Conservation (phyloP, 2,329 filamentous ascomycete genomes). For the Ceratocystis diversiconidia region DNA sequence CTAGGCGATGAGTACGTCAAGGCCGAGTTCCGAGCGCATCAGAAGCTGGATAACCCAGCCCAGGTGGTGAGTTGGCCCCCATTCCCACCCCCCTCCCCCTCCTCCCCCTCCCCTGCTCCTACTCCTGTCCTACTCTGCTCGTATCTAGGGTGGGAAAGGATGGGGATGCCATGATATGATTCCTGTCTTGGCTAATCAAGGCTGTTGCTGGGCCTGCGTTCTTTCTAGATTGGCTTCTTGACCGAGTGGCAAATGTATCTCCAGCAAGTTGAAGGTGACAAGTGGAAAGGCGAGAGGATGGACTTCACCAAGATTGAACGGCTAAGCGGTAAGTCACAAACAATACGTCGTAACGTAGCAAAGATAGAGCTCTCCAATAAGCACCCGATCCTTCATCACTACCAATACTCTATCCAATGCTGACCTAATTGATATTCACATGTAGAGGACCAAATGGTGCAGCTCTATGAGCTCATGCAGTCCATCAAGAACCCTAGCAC, state of each 20-base stretch:
- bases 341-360: too few relatives aligned
- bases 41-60: slow-evolving; percentile 71
- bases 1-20: slow-evolving; percentile 90
- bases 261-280: slow-evolving; percentile 76
- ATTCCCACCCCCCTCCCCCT: background rate
- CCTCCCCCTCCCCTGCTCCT: too few relatives aligned
- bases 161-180: too few relatives aligned
- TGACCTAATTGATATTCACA: background rate
- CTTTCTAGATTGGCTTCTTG: slow-evolving; percentile 70
- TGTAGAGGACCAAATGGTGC: slow-evolving; percentile 81
- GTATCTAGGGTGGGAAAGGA: too few relatives aligned
- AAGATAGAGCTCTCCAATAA: too few relatives aligned
- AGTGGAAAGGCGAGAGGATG: slow-evolving; percentile 52
- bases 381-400: too few relatives aligned
- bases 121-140: too few relatives aligned
- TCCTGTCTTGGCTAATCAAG: too few relatives aligned
- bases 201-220: background rate
- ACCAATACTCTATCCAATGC: background rate
- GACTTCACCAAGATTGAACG: slow-evolving; percentile 23
- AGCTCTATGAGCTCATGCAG: slow-evolving; percentile 89
- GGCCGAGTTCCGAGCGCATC: slow-evolving; percentile 76
- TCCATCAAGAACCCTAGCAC: slow-evolving; percentile 42
- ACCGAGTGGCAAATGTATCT: slow-evolving; percentile 95
- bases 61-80: slow-evolving; percentile 55
- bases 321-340: slow-evolving; percentile 42